Base-by-base conservation (phyloP, 1,139 yeast species). In the Casaregolazyma suthepensis region DNA sequence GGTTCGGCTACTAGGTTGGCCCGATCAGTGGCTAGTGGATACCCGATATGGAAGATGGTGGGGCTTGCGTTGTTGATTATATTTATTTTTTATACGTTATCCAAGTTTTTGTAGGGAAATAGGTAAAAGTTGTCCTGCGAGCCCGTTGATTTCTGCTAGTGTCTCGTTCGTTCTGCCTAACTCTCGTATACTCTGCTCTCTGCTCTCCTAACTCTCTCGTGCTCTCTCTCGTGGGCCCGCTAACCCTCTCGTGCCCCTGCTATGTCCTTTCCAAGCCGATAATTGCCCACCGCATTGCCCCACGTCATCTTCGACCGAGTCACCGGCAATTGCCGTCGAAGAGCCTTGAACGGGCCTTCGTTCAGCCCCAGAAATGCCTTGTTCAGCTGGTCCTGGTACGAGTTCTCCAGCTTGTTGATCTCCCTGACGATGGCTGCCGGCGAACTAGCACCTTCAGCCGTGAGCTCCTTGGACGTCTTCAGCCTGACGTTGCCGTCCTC, bases 401-500 rank as follows among this genome's bases (percentile, higher is more conserved):
- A 67, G 56, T 80, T 77, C 68, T 93, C 98, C n/a, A 78, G 65
- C 37, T 66, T 65, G 53, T 76, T 75, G 60, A 91, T 86, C 45
- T 76, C 69, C 55, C 75, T 74, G 47, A 81, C 76, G 19, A 85
- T 71, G 3, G 55, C 55, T 7, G n/a, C 38, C 9, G 46, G 37
- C 1, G 67, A 68, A 12, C 60, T 55, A 19, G 56, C 59, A n/a
- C 54, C 52, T 15, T 52, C 50, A 12, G 68, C 65, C 1, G 57
- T 57, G 1, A 78, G 63, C n/a, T 67, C 66, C 52, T 81, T 79
- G 9, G 70, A 69, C 26, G 85, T 80, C 59, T 80, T 82, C 62
- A 93, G 78, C 51, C 94, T 77, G 19, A 93, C 98, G 64, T 93
- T 93, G 31, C 99, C 99, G 62, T 93, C 98, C 71, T 93, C 99